phyloP scores from a whole-genome alignment of 345 rosid genomes.

The Erucastrum elatum region DNA sequence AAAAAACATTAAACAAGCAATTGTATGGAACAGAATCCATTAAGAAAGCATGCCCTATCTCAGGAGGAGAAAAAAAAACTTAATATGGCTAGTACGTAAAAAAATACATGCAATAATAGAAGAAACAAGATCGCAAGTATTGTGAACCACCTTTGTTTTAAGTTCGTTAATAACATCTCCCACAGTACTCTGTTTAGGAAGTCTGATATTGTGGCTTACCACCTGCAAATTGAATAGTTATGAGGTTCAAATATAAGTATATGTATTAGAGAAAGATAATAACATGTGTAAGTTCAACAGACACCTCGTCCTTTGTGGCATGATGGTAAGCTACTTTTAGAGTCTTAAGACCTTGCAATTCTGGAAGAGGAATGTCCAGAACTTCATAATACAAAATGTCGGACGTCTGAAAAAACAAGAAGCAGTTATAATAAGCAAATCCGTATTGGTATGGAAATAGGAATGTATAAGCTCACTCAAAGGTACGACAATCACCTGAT shows the following conservation, averaged over 20 bases:
- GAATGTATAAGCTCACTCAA: slow-evolving; percentile 2
- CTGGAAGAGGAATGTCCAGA: slow-evolving; percentile 97
- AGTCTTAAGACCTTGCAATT: slow-evolving; percentile 87
- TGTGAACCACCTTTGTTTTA: slow-evolving; percentile 65
- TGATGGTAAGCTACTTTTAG: slow-evolving; percentile 90
- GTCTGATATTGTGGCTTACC: slow-evolving; percentile 75
- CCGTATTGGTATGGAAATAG: background rate
- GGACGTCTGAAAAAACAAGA: slow-evolving; percentile 62
- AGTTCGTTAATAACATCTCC: slow-evolving; percentile 92
- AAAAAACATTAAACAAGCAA: slow-evolving; percentile 5
- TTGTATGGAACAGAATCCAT: slow-evolving; percentile 1
- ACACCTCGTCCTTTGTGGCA: slow-evolving; percentile 82
- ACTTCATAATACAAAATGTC: slow-evolving; percentile 96
- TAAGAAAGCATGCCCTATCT: slow-evolving; percentile 4
- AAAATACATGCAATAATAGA: slow-evolving; percentile 15
- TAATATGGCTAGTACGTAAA: background rate
- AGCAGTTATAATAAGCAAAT: slow-evolving; percentile 21
- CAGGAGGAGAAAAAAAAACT: background rate
- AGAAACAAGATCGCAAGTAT: slow-evolving; percentile 14
- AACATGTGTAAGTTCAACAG: slow-evolving; percentile 21
- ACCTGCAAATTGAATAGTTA: slow-evolving; percentile 47
- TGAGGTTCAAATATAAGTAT: slow-evolving; percentile 12
- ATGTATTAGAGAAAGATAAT: background rate
- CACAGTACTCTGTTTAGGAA: slow-evolving; percentile 94
- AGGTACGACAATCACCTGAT: slow-evolving; percentile 58